Base-by-base conservation (phyloP, 345 rosid genomes). In the Raphanus raphanistrum region DNA sequence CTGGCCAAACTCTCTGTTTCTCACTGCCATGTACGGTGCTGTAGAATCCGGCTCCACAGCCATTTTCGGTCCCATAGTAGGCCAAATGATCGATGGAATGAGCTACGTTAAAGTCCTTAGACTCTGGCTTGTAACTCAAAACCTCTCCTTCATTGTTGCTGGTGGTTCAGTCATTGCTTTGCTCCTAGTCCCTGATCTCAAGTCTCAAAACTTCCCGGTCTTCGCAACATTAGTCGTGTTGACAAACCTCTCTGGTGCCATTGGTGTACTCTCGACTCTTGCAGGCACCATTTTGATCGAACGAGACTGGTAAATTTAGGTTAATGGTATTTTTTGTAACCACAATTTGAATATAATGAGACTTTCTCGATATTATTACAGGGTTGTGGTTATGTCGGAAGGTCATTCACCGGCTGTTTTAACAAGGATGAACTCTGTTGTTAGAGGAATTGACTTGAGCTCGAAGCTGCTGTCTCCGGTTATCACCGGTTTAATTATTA, bases 311-410 rank as follows among this genome's bases (percentile, higher is more conserved):
- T 91, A 90, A 77, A 2, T 58, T 25, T 3, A 10, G 29, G 31
- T 57, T 21, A 8, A 8, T 21, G 21, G 5, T 21, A 31, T 26
- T 70, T 38, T 70, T 6, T 67, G 55, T 69, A 32, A 25, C 17
- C 12, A 8, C 31, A 25, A 2, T 8, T 15, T 60, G 10, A 62
- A 62, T 27, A n/a, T 8, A 36, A 43, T 69, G 35, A 43, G 70
- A 52, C 35, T 7, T 25, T 43, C 6, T 66, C 62, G n/a, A 29
- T 50, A 5, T 63, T 6, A 6, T 78, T 28, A 58, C 87, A 89
- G 97, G 95, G 87, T 90, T 74, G 97, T 92, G 75, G 94, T 94
- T 70, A 89, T 92, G 75, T 86, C 96, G 8, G 91, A 92, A 82
- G 90, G 88, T 50, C 81, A 80, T 77, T 69, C 88, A 11, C 88